Evolutionary conservation across 202 grass and related monocot genomes (phyloP), one percentile per base, ranked within the genome.

Genomic region (Schoenoplectus tabernaemontani): DNA sequence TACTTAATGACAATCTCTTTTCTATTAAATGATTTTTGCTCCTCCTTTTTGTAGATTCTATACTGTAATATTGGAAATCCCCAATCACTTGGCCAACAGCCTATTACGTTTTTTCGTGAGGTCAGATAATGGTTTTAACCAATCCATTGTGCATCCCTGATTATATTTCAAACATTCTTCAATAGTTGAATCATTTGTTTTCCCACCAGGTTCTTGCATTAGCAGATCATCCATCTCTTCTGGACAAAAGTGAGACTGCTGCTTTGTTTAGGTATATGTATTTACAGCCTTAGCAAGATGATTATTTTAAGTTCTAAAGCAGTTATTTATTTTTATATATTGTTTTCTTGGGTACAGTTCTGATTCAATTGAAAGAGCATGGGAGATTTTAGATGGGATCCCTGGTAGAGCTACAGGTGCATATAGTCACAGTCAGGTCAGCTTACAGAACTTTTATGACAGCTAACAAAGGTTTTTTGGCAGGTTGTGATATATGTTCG

Each of bases 11-110:
- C 22, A 39, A 47, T 19, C 12, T 47, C n/a, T 26, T 19, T 38
- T 50, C 12, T 77, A 76, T 9, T 16, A 39, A 23, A 17, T 87
- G 64, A 9, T 41, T 50, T 13, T 63, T 5, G n/a, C n/a, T 86
- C 53, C 62, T 57, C 78, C 68, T 1, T 39, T 58, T 83, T 64
- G 24, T 87, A 97, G 94, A 94, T 92, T 84, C 82, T 97, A 20
- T 94, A 92, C 46, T 94, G 94, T 77, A 97, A 97, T 79, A 92
- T 97, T 76, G 94, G 91, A 50, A 94, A 97, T 89, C 94, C 94
- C 1, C 94, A 97, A 69, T 90, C 89, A 75, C 94, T 97, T 84
- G 91, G 87, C 57, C 91, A 97, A 77, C 94, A 93, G 15, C 91
- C 91, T 53, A 60, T 93, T 80, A 97, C 91, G 24, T 97, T 94